A percentile compares a stretch with the other conserved stretches of the same genome.
Conservation (phyloP, 2,329 filamentous ascomycete species). For the Emmonsia crescens region DNA sequence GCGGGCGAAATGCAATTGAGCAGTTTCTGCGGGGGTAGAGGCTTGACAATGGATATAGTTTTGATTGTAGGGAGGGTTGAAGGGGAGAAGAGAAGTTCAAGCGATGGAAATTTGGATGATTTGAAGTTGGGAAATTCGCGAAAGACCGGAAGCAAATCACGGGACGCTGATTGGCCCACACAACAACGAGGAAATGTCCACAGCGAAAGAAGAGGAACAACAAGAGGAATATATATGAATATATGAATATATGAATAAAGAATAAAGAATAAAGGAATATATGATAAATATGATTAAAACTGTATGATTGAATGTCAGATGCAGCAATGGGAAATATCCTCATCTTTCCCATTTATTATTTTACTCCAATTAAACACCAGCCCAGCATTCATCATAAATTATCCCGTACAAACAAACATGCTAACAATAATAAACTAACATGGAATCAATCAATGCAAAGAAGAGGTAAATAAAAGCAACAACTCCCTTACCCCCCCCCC, state of each 20-base stretch:
- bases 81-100: constrained; percentile 25
- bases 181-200: neutral
- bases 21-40: constrained; percentile 1
- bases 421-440: neutral
- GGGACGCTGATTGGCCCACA: constrained; percentile 29
- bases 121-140: constrained; percentile 29
- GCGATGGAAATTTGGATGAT: constrained; percentile 17
- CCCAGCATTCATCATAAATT: neutral
- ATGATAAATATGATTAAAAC: neutral
- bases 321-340: neutral
- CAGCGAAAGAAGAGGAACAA: neutral
- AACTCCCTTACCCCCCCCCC: neutral
- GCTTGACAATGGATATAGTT: constrained; percentile 7
- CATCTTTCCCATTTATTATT: neutral
- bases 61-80: constrained; percentile 16
- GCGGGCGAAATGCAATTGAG: constrained; percentile 13
- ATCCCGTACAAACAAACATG: neutral
- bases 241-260: too few species aligned
- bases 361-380: neutral
- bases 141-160: constrained; percentile 31
- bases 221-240: neutral
- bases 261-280: too few species aligned
- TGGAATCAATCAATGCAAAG: neutral
- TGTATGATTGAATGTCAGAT: neutral
- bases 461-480: neutral